phyloP scores from a whole-genome alignment of 2,329 filamentous ascomycete genomes.

The Claviceps sp. region DNA sequence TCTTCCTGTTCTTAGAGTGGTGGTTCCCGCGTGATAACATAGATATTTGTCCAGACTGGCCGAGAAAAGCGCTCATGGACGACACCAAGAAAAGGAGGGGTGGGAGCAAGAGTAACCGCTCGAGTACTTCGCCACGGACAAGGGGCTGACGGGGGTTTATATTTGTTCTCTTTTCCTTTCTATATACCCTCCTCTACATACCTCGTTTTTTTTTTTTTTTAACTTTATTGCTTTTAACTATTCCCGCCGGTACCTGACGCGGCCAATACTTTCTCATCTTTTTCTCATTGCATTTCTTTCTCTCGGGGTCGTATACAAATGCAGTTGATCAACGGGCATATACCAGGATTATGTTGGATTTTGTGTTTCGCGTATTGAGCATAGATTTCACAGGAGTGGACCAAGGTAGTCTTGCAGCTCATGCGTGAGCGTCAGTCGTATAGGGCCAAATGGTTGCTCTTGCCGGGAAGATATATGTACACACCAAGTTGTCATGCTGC shows the following conservation, averaged over 20 bases:
- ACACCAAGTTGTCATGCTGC: too few relatives aligned
- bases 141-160: not conserved
- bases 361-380: not conserved
- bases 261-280: not conserved
- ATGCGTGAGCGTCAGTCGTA: too few relatives aligned
- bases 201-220: too few relatives aligned
- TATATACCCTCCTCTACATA: not conserved
- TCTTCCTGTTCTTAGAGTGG: constrained; percentile 80
- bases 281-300: not conserved
- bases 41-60: constrained; percentile 85
- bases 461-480: too few relatives aligned
- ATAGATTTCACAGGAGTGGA: too few relatives aligned
- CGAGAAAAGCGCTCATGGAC: constrained; percentile 47
- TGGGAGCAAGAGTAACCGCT: constrained; percentile 16
- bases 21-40: constrained; percentile 75
- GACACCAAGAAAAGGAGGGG: constrained; percentile 16
- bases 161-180: not conserved
- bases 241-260: too few relatives aligned
- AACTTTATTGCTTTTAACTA: too few relatives aligned
- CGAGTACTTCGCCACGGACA: constrained; percentile 18
- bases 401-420: too few relatives aligned
- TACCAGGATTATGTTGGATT: not conserved
- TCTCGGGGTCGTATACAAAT: not conserved
- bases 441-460: too few relatives aligned
- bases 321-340: not conserved